phyloP scores from a whole-genome alignment of 2,329 filamentous ascomycete species.

The Endoconidiophora polonica region DNA sequence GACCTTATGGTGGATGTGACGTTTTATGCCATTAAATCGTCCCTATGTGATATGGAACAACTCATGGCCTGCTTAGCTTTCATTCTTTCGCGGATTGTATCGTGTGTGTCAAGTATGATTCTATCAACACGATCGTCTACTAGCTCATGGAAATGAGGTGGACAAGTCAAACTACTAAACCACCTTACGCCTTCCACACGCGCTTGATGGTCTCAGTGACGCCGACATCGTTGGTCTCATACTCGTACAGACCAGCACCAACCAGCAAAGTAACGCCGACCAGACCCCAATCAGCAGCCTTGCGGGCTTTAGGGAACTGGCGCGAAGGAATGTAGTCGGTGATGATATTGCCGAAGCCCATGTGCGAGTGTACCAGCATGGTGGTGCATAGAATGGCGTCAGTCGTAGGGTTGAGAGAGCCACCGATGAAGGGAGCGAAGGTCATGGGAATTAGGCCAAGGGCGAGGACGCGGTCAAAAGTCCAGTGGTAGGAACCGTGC shows the following conservation, averaged over 20 bases:
- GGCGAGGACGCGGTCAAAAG: conserved; percentile 75
- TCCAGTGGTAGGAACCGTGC: conserved; percentile 98
- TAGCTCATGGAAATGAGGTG: too few species aligned
- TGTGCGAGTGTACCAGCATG: conserved; percentile 82
- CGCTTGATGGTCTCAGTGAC: conserved; percentile 77
- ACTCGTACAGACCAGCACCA: conserved; percentile 86
- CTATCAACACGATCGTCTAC: too few species aligned
- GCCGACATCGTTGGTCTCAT: conserved; percentile 96
- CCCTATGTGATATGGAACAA: too few species aligned
- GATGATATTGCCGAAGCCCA: conserved; percentile 82
- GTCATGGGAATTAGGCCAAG: conserved; percentile 72
- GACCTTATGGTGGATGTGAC: too few species aligned
- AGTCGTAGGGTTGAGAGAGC: conserved; percentile 73
- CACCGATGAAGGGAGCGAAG: conserved; percentile 79
- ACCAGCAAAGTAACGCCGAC: conserved; percentile 64
- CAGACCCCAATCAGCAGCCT: conserved; percentile 58
- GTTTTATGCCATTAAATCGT: too few species aligned
- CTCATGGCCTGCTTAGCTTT: too few species aligned
- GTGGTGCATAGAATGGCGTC: conserved; percentile 74
- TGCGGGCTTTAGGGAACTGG: conserved; percentile 50
- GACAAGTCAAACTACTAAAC: too few species aligned
- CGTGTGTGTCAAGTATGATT: too few species aligned
- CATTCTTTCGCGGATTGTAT: too few species aligned
- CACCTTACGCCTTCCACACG: conserved; percentile 62
- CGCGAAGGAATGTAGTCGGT: conserved; percentile 76